phyloP scores from a whole-genome alignment of 768 basidiomycete genomes.

The Agaricus sinodeliciosus region DNA sequence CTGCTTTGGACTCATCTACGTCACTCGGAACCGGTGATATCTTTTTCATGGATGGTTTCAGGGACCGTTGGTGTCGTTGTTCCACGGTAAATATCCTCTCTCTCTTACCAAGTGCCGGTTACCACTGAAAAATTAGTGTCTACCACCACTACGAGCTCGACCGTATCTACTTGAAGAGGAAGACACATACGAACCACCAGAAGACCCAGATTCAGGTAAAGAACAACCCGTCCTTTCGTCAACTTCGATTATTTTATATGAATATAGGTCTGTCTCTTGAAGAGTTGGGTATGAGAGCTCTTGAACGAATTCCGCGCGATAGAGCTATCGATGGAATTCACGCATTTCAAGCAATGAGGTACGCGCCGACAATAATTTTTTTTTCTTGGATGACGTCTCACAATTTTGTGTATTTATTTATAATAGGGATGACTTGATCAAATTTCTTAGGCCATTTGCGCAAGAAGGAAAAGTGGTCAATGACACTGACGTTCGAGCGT shows the following conservation, averaged over 20 bases:
- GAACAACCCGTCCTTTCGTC: not conserved
- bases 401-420: not conserved
- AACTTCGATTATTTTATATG: no score
- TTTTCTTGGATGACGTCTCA: not conserved
- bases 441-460: constrained; percentile 74
- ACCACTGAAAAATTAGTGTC: no score
- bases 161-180: constrained; percentile 70
- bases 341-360: constrained; percentile 84
- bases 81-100: constrained; percentile 31
- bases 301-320: constrained; percentile 69
- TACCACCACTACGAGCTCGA: constrained; percentile 42
- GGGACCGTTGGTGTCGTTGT: constrained; percentile 78
- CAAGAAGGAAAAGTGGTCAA: constrained; percentile 68
- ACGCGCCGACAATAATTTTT: constrained; percentile 13
- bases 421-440: constrained; percentile 59
- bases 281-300: constrained; percentile 76
- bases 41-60: constrained; percentile 69
- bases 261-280: constrained; percentile 73
- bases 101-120: no score
- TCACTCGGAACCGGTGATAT: constrained; percentile 60
- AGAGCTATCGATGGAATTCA: constrained; percentile 78
- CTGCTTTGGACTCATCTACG: constrained; percentile 16
- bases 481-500: constrained; percentile 61
- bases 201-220: constrained; percentile 77
- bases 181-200: constrained; percentile 79